A percentile compares a stretch with the other conserved stretches of the same genome.
Conservation (phyloP, 768 basidiomycete species). For the Leccinellum albellum region DNA sequence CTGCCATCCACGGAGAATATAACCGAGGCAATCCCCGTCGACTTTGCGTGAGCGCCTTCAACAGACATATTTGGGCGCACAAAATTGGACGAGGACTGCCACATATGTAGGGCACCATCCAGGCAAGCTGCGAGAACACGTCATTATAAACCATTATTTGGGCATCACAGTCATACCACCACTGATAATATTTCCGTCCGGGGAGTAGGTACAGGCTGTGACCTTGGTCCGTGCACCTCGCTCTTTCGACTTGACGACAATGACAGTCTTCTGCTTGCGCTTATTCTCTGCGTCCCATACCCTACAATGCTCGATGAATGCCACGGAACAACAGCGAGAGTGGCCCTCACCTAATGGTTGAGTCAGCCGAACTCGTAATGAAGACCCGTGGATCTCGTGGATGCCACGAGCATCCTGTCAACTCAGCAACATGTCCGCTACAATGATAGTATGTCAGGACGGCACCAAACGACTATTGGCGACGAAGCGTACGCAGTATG, state of each 20-base stretch:
- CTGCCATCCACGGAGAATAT: slow-evolving; percentile 86
- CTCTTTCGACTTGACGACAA: slow-evolving; percentile 96
- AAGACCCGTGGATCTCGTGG: slow-evolving; percentile 81
- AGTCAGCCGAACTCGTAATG: slow-evolving; percentile 93
- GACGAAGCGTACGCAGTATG: slow-evolving; percentile 78
- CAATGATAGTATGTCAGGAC: slow-evolving; percentile 2
- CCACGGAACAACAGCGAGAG: not conserved
- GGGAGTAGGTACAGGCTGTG: slow-evolving; percentile 80
- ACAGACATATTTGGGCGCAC: slow-evolving; percentile 83
- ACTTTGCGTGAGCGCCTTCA: slow-evolving; percentile 85
- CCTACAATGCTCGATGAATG: slow-evolving; percentile 37
- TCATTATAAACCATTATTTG: not conserved
- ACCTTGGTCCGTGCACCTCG: slow-evolving; percentile 92
- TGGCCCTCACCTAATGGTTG: slow-evolving; percentile 74
- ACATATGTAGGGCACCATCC: slow-evolving; percentile 91
- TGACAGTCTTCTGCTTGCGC: slow-evolving; percentile 91
- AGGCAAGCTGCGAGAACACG: slow-evolving; percentile 57
- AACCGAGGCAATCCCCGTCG: slow-evolving; percentile 81
- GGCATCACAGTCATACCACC: slow-evolving; percentile 57
- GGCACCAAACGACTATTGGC: slow-evolving; percentile 2
- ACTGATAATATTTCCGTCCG: slow-evolving; percentile 84
- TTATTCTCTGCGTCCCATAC: slow-evolving; percentile 95
- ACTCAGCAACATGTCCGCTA: slow-evolving; percentile 92
- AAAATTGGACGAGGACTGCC: slow-evolving; percentile 90
- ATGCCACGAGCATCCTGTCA: slow-evolving; percentile 90